Evolutionary conservation across 345 rosid species (phyloP), one percentile per base, ranked within the genome.

Genomic region (Gossypium anomalum): DNA sequence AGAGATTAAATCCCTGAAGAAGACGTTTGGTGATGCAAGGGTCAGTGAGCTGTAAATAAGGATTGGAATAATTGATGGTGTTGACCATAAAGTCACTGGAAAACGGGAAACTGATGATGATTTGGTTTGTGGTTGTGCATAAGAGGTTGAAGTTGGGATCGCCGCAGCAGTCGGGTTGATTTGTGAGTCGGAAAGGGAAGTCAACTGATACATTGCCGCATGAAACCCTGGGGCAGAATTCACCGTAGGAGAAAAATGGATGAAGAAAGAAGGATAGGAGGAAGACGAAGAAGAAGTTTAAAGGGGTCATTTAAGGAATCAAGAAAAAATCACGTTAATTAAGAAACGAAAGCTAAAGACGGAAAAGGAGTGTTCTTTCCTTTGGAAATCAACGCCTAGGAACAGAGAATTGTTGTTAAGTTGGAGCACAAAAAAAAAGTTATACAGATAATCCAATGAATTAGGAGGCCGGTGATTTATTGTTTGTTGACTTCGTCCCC

Each of bases 21-120:
- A 78, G 77, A 25, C 80, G 82, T 7, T 72, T 27, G 0, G 80
- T 66, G 41, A 72, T 59, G 80, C 83, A 77, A 71, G 76, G 76
- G 66, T 80, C 79, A 16, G 38, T 52, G 49, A 76, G 52, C 27
- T 4, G 11, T 22, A 76, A 10, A 3, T 2, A 23, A 41, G 59
- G 45, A 41, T 4, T 13, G 11, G 13, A 10, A 3, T 76, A 67
- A 44, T 29, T 45, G 34, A 80, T 76, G 51, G 0, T 2, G 19
- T 22, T 1, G 34, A 80, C 79, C 1, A 0, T 1, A 38, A 80
- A 76, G 1, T 68, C 27, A 1, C 82, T 79, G 9, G 66, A 57
- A 1, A 2, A 9, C 0, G 78, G 76, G 20, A 75, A 70, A 4
- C 9, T 45, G 71, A 79, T 23, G 0, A 41, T 25, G 1, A 67